phyloP scores from a whole-genome alignment of 2,329 filamentous ascomycete genomes.

The Tolypocladium inflatum region DNA sequence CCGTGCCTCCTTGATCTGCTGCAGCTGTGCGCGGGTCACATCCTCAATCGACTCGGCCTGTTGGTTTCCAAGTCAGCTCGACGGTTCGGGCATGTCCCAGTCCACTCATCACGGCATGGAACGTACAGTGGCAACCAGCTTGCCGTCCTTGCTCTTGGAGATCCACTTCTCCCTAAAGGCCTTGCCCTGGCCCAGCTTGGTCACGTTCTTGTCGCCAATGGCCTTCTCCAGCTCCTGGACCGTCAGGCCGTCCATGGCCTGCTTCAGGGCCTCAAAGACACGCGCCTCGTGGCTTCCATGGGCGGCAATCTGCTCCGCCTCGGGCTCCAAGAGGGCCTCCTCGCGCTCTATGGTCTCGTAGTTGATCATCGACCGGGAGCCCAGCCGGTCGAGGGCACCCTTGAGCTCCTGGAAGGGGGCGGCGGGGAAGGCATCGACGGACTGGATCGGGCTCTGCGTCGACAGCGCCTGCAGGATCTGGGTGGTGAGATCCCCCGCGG shows the following conservation, averaged over 20 bases:
- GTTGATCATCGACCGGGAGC: slow-evolving; percentile 74
- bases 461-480: slow-evolving; percentile 58
- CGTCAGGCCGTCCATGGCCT: slow-evolving; percentile 69
- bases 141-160: slow-evolving; percentile 47
- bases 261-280: slow-evolving; percentile 65
- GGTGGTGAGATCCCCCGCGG: slow-evolving; percentile 48
- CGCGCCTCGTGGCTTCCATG: slow-evolving; percentile 77
- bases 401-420: slow-evolving; percentile 64
- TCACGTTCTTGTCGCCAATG: slow-evolving; percentile 63
- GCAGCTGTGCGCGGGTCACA: slow-evolving; percentile 65
- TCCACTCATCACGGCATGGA: not conserved
- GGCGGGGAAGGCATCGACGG: slow-evolving; percentile 59
- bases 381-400: slow-evolving; percentile 77
- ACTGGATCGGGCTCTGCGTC: slow-evolving; percentile 55
- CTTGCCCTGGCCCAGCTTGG: slow-evolving; percentile 86
- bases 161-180: slow-evolving; percentile 80
- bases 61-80: not conserved
- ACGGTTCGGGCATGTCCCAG: not conserved
- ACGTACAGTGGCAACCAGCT: slow-evolving; percentile 42
- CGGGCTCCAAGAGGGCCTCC: slow-evolving; percentile 64
- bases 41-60: slow-evolving; percentile 69
- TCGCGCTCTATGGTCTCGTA: slow-evolving; percentile 80
- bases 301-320: slow-evolving; percentile 61
- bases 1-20: slow-evolving; percentile 59
- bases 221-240: slow-evolving; percentile 62